These are phyloP conservation scores for Cyberlindnera nakhonratchasimensis DNA, from an alignment of 805 yeast species.

Conservation along the genomic window DNA sequence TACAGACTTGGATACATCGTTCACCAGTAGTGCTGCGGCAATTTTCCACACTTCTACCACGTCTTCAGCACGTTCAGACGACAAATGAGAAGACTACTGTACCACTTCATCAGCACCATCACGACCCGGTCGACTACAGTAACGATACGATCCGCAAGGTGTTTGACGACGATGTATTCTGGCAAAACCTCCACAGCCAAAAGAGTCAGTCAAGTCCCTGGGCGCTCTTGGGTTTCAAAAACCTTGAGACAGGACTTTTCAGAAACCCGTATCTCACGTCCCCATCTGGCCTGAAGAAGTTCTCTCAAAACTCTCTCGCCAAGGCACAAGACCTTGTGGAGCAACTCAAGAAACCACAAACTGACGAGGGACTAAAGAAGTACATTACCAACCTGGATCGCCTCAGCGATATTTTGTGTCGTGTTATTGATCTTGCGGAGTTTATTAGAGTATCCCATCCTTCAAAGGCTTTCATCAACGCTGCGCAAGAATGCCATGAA, in stretches of 20 bases:
- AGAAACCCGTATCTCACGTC: conserved; percentile 64
- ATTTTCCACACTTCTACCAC: not conserved
- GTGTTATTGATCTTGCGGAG: conserved; percentile 92
- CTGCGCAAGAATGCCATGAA: conserved; percentile 87
- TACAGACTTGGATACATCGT: not conserved
- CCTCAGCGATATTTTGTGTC: conserved; percentile 81
- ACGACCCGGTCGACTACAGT: conserved; percentile 7
- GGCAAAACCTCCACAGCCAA: conserved; percentile 44
- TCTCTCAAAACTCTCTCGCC: conserved; percentile 59
- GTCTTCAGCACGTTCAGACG: not conserved
- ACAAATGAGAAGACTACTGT: not conserved
- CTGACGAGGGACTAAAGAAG: conserved; percentile 40
- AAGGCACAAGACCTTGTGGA: conserved; percentile 62
- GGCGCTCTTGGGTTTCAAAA: conserved; percentile 12
- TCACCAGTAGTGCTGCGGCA: conserved; percentile 2
- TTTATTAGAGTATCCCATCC: conserved; percentile 91
- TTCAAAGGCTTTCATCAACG: conserved; percentile 58
- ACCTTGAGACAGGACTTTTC: conserved; percentile 61
- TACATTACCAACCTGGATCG: conserved; percentile 73
- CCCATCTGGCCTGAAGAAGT: conserved; percentile 68
- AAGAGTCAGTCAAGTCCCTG: conserved; percentile 3
- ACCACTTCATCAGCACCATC: not conserved
- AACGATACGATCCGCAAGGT: conserved; percentile 39
- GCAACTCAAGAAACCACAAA: conserved; percentile 47
- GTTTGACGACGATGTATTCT: conserved; percentile 60